These are phyloP conservation scores for Trichoderma asperellum DNA, from an alignment of 2,329 filamentous ascomycete species.

Conservation along the genomic window DNA sequence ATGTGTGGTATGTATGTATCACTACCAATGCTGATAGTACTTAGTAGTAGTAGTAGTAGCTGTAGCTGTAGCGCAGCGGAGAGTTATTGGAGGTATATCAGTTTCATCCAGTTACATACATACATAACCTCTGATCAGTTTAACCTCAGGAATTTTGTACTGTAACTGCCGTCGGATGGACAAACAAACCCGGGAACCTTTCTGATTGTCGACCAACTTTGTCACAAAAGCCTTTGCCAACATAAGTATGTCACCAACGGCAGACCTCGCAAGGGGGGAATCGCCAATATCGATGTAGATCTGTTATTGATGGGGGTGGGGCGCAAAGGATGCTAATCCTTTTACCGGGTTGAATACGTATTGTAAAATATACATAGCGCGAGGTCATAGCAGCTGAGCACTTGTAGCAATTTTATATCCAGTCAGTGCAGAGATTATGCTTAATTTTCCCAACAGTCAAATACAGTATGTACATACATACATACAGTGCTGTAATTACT, in stretches of 20 bases:
- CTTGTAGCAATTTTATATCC: no score
- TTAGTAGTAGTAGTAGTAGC: no score
- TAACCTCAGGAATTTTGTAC: not conserved
- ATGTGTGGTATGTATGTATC: no score
- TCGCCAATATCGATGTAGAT: not conserved
- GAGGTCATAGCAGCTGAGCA: not conserved
- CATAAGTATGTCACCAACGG: not conserved
- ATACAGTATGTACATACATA: no score
- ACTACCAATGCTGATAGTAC: no score
- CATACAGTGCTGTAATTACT: no score
- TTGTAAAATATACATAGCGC: not conserved
- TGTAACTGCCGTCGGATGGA: not conserved
- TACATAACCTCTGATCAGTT: not conserved
- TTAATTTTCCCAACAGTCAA: not conserved
- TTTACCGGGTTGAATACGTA: not conserved
- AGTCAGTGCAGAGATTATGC: not conserved
- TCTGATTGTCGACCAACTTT: not conserved
- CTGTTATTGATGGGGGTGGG: not conserved
- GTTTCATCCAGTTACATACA: not conserved
- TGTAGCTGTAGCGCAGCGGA: not conserved
- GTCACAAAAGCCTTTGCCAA: not conserved
- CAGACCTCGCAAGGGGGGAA: not conserved
- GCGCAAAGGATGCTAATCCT: not conserved
- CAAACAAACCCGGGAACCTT: not conserved
- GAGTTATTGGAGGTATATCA: not conserved